Evolutionary conservation across 208 protist genomes (phyloP).

Genomic region (Crithidia thermophila): DNA sequence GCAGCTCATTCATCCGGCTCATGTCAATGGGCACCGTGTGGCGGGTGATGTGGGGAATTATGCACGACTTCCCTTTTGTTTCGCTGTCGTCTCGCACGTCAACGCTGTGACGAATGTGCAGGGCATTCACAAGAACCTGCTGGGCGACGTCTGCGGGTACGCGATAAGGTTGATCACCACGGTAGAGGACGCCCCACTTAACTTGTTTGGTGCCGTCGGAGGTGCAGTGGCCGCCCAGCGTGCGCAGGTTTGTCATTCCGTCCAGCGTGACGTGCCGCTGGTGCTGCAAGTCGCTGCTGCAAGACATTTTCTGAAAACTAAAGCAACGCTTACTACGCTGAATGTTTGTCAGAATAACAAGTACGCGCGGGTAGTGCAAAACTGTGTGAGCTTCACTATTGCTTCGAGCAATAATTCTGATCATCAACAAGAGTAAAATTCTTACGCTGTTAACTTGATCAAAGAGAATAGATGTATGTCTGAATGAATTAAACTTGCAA

Average conservation of each 20-base stretch:
- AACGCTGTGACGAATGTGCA: conserved; percentile 35
- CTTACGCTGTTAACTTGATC: neutral
- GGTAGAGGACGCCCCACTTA: conserved; percentile 41
- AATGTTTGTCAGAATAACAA: too few species aligned
- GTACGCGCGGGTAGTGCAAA: too few species aligned
- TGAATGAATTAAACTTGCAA: neutral
- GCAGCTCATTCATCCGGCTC: conserved; percentile 8
- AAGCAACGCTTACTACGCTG: too few species aligned
- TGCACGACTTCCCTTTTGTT: conserved; percentile 20
- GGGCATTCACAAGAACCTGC: conserved; percentile 23
- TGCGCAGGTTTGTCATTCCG: conserved; percentile 42
- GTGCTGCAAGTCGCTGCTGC: conserved; percentile 18
- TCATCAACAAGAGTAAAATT: conserved; percentile 8
- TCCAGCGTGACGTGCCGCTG: conserved; percentile 23
- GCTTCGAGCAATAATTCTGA: neutral
- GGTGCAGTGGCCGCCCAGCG: conserved; percentile 36
- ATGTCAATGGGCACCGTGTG: conserved; percentile 20
- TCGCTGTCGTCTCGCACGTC: conserved; percentile 29
- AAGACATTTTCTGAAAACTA: too few species aligned
- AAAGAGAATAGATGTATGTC: too few species aligned
- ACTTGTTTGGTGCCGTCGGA: conserved; percentile 14
- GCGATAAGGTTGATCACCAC: conserved; percentile 33
- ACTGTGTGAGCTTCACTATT: too few species aligned
- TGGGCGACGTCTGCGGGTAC: conserved; percentile 22
- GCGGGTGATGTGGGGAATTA: conserved; percentile 20